Evolutionary conservation across 2,329 filamentous ascomycete species (phyloP).

Genomic region (Nemania diffusa): DNA sequence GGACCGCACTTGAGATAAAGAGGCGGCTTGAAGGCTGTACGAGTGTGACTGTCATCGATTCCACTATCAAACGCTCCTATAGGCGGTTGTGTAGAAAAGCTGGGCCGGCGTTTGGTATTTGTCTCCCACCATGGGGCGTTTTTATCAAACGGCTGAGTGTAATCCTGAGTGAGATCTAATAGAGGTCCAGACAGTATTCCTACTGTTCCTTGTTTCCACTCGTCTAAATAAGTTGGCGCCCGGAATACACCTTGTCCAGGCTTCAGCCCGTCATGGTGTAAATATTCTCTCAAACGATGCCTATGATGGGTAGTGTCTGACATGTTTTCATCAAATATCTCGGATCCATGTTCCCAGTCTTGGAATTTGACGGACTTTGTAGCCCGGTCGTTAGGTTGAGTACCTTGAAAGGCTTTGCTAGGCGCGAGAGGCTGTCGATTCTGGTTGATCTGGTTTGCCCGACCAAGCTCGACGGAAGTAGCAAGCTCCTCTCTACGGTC

Average conservation of each 20-base stretch:
- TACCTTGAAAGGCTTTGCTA: slow-evolving; percentile 23
- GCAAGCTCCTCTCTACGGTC: slow-evolving; percentile 23
- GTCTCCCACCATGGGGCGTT: slow-evolving; percentile 82
- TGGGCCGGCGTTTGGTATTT: slow-evolving; percentile 58
- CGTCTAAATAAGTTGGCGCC: slow-evolving; percentile 70
- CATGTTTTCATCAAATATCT: slow-evolving; percentile 36
- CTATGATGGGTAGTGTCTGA: slow-evolving; percentile 40
- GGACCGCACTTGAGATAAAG: slow-evolving; percentile 92
- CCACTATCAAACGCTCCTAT: slow-evolving; percentile 74
- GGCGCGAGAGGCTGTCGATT: slow-evolving; percentile 23
- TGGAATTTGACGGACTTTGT: slow-evolving; percentile 49
- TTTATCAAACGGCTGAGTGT: slow-evolving; percentile 54
- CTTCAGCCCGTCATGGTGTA: slow-evolving; percentile 49
- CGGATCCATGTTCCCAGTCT: slow-evolving; percentile 41
- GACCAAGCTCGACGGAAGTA: slow-evolving; percentile 30
- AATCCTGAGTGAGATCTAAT: slow-evolving; percentile 65
- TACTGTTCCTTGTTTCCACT: slow-evolving; percentile 76
- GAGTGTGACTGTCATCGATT: slow-evolving; percentile 70
- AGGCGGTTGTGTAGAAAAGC: slow-evolving; percentile 59
- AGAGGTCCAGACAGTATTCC: slow-evolving; percentile 68
- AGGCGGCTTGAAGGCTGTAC: slow-evolving; percentile 82
- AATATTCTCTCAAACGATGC: slow-evolving; percentile 44
- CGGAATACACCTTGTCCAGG: slow-evolving; percentile 68
- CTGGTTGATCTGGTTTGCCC: slow-evolving; percentile 31
- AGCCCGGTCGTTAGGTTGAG: slow-evolving; percentile 28